Evolutionary conservation across 176 grass and related monocot genomes (phyloP), one percentile per base, ranked within the genome.

Genomic region (Panicum miliaceum): DNA sequence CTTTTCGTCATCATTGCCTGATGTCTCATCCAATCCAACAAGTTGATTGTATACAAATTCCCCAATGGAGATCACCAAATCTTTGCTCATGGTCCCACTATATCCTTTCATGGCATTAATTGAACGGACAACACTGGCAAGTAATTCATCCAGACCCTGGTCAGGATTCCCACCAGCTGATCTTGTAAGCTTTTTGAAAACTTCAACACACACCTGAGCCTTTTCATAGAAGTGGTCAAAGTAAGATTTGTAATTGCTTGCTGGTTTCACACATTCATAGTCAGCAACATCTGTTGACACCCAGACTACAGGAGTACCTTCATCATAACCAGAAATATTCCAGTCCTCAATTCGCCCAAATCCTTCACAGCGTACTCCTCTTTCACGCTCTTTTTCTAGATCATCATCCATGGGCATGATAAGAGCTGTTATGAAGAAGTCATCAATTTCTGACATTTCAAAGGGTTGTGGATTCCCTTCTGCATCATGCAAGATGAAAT

Each of bases 271-370:
- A 86, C 96, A 99, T 88, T 99, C 96, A 73, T 99, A 99, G 38
- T 96, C 96, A 78, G 93, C 93, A 88, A 87, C 64, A 91, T 99
- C 96, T 78, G 96, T 99, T 76, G 91, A 94, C 40, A 99, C 76
- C 96, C 96, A 99, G 81, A 96, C 84, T 23, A 94, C 81, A 53
- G 96, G 82, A 67, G 66, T 93, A 51, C 93, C 96, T 91, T 99
- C 96, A 84, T 99, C 96, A 90, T 99, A 99, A 79, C 96, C 96
- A 69, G 96, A 95, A 84, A 99, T 92, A 72, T 93, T 78, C 96
- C 96, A 99, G 68, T 86, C 85, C 75, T 99, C 96, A 72, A 99
- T 96, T 67, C 93, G 89, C 19, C 96, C 96, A 94, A 99, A 99
- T 85, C 96, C 93, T 92, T 92, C 90, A 89, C 96, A 99, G 45